Percentiles rank a stretch among this genome's conserved stretches.
phyloP scores from a whole-genome alignment of 164 flowering plant species.

The Kalanchoe fedtschenkoi region DNA sequence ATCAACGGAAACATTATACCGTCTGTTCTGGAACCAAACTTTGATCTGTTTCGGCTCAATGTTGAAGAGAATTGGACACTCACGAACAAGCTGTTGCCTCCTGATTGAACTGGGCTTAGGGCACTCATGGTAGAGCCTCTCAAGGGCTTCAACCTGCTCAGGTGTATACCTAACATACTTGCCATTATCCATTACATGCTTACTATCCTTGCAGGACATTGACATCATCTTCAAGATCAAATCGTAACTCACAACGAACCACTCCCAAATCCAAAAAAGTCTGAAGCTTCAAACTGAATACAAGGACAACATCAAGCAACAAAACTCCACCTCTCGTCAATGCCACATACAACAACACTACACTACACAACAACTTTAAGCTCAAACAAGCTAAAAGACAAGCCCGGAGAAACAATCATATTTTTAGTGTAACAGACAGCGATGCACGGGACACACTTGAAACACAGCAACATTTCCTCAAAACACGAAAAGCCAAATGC shows the following conservation, averaged over 20 bases:
- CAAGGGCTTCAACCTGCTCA: conserved; percentile 97
- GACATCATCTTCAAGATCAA: conserved; percentile 26
- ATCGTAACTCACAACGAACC: neutral
- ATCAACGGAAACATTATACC: conserved; percentile 33
- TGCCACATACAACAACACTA: neutral
- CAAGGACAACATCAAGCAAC: neutral
- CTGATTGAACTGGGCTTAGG: conserved; percentile 94
- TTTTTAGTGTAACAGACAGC: no score
- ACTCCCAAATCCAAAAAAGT: no score
- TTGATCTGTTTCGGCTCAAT: conserved; percentile 97
- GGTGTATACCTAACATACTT: conserved; percentile 96
- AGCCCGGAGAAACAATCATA: neutral
- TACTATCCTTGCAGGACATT: conserved; percentile 82
- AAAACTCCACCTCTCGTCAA: neutral
- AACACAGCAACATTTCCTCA: no score
- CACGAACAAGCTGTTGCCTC: conserved; percentile 89
- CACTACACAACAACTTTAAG: neutral
- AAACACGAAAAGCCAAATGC: no score
- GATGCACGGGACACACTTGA: no score
- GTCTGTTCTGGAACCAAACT: conserved; percentile 98
- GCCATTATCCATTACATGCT: conserved; percentile 60
- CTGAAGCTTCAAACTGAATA: neutral
- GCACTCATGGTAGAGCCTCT: conserved; percentile 91
- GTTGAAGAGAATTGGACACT: conserved; percentile 87
- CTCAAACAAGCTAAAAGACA: neutral